Evolutionary conservation across 192 early-diverging fungal species (phyloP).

Genomic region (Funneliformis mosseae): DNA sequence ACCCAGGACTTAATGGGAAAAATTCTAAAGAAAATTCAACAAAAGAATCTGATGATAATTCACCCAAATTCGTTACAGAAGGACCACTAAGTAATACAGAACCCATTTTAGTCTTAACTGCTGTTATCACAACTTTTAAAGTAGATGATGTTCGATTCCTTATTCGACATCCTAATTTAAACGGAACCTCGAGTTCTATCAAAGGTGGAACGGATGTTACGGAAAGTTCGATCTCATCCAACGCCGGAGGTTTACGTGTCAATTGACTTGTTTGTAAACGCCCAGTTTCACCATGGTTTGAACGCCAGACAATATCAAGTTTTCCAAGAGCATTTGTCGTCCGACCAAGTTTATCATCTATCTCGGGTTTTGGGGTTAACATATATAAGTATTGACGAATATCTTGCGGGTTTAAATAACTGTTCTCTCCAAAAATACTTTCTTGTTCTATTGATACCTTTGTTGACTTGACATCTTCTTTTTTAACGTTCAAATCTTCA

Average conservation of each 20-base stretch:
- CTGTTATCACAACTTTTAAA: slow-evolving; percentile 62
- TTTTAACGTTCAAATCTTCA: neutral
- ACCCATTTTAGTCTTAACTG: slow-evolving; percentile 79
- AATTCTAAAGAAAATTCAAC: slow-evolving; percentile 75
- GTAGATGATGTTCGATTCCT: slow-evolving; percentile 54
- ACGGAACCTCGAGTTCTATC: slow-evolving; percentile 64
- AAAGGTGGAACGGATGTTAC: slow-evolving; percentile 48
- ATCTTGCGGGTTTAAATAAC: slow-evolving; percentile 73
- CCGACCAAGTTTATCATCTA: slow-evolving; percentile 59
- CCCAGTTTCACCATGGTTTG: slow-evolving; percentile 85
- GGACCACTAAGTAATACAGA: slow-evolving; percentile 67
- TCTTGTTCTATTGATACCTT: neutral
- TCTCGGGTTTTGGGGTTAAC: slow-evolving; percentile 62
- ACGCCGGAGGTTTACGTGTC: slow-evolving; percentile 73
- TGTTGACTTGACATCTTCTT: neutral
- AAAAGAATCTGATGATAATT: slow-evolving; percentile 57
- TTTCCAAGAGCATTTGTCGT: slow-evolving; percentile 86
- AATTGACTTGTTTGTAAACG: slow-evolving; percentile 93
- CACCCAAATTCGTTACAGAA: slow-evolving; percentile 62
- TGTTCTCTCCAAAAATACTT: slow-evolving; percentile 56
- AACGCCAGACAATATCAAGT: slow-evolving; percentile 94
- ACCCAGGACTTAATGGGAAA: slow-evolving; percentile 78
- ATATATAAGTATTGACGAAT: slow-evolving; percentile 91
- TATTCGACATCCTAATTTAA: slow-evolving; percentile 60
- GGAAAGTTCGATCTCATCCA: slow-evolving; percentile 72